Conservation (phyloP, 805 yeast species). For the Metschnikowia hibisci region DNA sequence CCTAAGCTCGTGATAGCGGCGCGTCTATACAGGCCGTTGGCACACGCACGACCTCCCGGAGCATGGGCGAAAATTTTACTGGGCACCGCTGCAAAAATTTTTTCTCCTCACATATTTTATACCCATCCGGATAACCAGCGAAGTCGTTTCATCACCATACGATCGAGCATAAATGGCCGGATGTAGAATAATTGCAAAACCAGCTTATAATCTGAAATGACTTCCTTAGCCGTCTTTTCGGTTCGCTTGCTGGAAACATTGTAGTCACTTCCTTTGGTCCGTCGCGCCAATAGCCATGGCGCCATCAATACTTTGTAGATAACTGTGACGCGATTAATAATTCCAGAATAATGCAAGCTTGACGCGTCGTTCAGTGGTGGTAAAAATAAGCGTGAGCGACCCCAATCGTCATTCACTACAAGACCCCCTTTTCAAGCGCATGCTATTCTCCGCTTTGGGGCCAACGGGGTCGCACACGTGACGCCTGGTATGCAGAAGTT, state of each 20-base stretch:
- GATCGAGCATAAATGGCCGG: slow-evolving; percentile 49
- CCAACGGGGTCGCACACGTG: slow-evolving; percentile 4
- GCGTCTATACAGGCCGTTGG: neutral
- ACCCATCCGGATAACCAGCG: slow-evolving; percentile 45
- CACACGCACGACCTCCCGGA: slow-evolving; percentile 8
- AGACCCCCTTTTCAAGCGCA: too few relatives aligned
- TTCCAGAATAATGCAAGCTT: too few relatives aligned
- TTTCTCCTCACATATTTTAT: slow-evolving; percentile 19
- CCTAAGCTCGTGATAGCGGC: neutral
- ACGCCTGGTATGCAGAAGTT: neutral
- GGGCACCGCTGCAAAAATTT: neutral
- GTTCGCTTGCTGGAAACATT: slow-evolving; percentile 46
- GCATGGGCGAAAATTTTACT: slow-evolving; percentile 3
- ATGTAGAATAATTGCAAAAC: slow-evolving; percentile 34
- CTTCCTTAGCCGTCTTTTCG: slow-evolving; percentile 19
- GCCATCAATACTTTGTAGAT: too few relatives aligned
- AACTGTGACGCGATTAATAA: too few relatives aligned
- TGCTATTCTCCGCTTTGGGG: neutral
- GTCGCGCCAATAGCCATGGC: too few relatives aligned
- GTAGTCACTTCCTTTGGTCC: neutral
- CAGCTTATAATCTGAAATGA: slow-evolving; percentile 34
- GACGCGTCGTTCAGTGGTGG: too few relatives aligned
- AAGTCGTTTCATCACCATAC: slow-evolving; percentile 36
- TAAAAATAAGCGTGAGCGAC: too few relatives aligned
- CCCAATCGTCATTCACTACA: too few relatives aligned